Base-by-base conservation (phyloP, 2,329 filamentous ascomycete genomes). In the Penicillium brevicompactum region DNA sequence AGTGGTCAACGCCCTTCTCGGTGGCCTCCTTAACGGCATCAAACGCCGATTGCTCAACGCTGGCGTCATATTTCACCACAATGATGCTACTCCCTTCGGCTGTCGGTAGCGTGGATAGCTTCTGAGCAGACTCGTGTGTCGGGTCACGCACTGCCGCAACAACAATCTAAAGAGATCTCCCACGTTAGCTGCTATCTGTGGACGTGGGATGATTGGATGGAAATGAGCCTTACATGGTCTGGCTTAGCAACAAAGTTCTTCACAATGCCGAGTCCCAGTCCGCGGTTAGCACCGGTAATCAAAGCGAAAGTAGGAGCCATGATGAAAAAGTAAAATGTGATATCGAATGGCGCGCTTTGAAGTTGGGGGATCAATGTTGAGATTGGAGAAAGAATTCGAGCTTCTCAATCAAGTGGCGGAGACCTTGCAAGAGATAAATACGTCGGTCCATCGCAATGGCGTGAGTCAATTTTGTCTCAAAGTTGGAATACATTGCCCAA, bases 91-190 rank as follows among this genome's bases (percentile, higher is more conserved):
- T 72, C 27, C 68, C 67, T 8, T 63, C 46, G 2, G 60, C 71
- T 10, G 51, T 64, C n/a, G 65, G n/a, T 4, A 54, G 47, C 47
- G 49, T 1, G 11, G 46, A 3, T 16, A 78, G 67, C 3, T 65
- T 58, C 1, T 64, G 27, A 2, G 67, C 63, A 32, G 61, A 64
- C 5, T 63, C 46, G 21, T 68, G 57, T 0, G 59, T 43, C 4
- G 59, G 65, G n/a, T 71, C 63, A 21, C 76, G 75, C 30, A 76
- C 67, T 5, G 72, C 74, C 18, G 73, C 75, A 13, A 80, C 71
- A 40, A 79, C 72, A 42, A 46, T 38, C 46, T 59, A 31, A 24
- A 13, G 21, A 40, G 30, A 24, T 11, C 31, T 50, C 6, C 4
- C 1, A 11, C 5, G 9, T 21, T 22, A 40, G 44, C 9, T 32